Evolutionary conservation across 2,329 filamentous ascomycete genomes (phyloP).

Genomic region (Nigrospora osmanthi): DNA sequence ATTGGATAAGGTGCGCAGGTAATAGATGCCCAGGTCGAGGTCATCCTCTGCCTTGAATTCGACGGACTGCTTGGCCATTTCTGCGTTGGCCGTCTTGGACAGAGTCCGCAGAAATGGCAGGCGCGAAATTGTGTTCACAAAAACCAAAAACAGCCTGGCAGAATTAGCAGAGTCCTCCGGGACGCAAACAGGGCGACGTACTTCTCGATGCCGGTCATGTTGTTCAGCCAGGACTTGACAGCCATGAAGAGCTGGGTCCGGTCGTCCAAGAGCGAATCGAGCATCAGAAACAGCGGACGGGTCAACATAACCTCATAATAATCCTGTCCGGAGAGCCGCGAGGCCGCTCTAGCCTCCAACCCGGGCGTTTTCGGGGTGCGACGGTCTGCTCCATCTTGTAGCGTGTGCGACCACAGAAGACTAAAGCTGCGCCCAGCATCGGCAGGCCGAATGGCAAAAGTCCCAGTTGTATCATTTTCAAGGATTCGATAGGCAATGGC

Average conservation of each 20-base stretch:
- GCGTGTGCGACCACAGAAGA: constrained; percentile 74
- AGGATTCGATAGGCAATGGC: constrained; percentile 66
- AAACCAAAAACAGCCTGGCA: constrained; percentile 50
- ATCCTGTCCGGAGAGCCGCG: constrained; percentile 45
- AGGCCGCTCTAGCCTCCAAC: constrained; percentile 20
- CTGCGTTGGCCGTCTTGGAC: constrained; percentile 12
- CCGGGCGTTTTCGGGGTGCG: constrained; percentile 30
- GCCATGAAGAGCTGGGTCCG: constrained; percentile 68
- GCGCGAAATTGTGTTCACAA: constrained; percentile 49
- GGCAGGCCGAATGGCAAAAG: constrained; percentile 38
- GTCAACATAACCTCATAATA: constrained; percentile 69
- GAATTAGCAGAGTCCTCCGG: constrained; percentile 10
- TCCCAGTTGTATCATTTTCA: constrained; percentile 37
- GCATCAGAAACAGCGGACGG: constrained; percentile 70
- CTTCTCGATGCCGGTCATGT: constrained; percentile 55
- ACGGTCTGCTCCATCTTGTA: constrained; percentile 49
- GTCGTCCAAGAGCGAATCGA: constrained; percentile 71
- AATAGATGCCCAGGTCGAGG: constrained; percentile 69
- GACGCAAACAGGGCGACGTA: constrained; percentile 22
- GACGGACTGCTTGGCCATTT: constrained; percentile 16
- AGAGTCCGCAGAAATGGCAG: constrained; percentile 42
- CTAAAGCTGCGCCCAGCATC: constrained; percentile 64
- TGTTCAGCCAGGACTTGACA: constrained; percentile 74
- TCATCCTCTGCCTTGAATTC: constrained; percentile 53
- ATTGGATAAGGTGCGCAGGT: constrained; percentile 66